A percentile compares a stretch with the other conserved stretches of the same genome.
Evolutionary conservation across 257 asterid genomes (phyloP).

Genomic region (Solanum clarkiae): DNA sequence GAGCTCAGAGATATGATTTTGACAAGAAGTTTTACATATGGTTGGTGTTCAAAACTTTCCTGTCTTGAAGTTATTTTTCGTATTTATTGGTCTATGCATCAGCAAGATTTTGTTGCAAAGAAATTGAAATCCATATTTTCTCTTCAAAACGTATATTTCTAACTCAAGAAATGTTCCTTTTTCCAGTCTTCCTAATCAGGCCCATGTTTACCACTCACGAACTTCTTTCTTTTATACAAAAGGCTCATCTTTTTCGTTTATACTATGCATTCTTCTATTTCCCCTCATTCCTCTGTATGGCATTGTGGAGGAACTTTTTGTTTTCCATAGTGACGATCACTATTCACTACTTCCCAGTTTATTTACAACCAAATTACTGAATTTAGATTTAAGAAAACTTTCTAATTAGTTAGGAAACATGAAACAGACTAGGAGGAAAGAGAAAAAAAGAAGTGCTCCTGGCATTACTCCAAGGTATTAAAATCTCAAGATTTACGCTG

Average conservation of each 20-base stretch:
- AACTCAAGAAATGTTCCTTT: not conserved
- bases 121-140: not conserved
- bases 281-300: not conserved
- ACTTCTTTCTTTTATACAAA: not conserved
- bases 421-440: not conserved
- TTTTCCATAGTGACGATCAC: not conserved
- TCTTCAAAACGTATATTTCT: not conserved
- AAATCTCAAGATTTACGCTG: not conserved
- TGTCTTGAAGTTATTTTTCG: not conserved
- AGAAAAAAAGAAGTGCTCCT: not conserved
- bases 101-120: not conserved
- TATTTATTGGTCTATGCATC: not conserved
- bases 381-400: not conserved
- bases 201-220: not conserved
- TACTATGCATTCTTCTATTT: not conserved
- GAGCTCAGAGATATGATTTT: conserved; percentile 53
- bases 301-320: not conserved
- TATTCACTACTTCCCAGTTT: not conserved
- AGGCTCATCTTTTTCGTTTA: not conserved
- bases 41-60: conserved; percentile 18
- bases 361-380: not conserved
- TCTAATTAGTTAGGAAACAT: not conserved
- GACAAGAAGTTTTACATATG: conserved; percentile 63
- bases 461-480: not conserved
- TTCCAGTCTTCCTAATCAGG: not conserved